Evolutionary conservation across 768 basidiomycete genomes (phyloP).

Genomic region (Lyophyllum atratum): DNA sequence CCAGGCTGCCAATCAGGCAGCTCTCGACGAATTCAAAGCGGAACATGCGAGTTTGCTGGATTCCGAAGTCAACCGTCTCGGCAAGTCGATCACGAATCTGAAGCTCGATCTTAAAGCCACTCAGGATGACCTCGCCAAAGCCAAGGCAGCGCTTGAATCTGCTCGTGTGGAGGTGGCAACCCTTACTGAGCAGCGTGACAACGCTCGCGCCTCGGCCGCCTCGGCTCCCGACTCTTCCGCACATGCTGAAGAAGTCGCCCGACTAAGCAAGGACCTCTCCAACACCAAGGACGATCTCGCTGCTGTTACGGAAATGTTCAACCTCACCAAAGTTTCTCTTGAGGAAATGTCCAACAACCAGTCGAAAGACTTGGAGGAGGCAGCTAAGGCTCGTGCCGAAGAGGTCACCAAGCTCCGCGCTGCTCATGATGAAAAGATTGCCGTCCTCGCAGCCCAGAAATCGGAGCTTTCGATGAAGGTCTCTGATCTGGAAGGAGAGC

Average conservation of each 20-base stretch:
- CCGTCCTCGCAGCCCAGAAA: conserved; percentile 57
- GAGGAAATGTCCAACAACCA: conserved; percentile 72
- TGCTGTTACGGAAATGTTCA: conserved; percentile 65
- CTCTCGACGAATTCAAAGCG: conserved; percentile 60
- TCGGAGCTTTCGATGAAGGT: conserved; percentile 60
- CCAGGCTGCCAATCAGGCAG: conserved; percentile 57
- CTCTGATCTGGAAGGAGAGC: conserved; percentile 79
- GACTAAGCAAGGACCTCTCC: conserved; percentile 58
- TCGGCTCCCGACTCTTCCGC: conserved; percentile 41
- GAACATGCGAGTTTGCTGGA: conserved; percentile 67
- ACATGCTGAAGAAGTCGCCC: conserved; percentile 56
- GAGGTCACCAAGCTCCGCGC: conserved; percentile 66
- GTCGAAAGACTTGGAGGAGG: conserved; percentile 72
- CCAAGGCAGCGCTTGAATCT: conserved; percentile 59
- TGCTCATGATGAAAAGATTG: conserved; percentile 62
- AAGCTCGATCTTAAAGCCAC: conserved; percentile 81
- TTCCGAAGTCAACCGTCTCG: conserved; percentile 52
- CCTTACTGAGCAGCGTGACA: conserved; percentile 66
- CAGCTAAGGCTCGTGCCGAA: conserved; percentile 66
- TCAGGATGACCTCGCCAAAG: conserved; percentile 78
- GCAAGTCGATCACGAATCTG: conserved; percentile 64
- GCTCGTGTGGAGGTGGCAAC: conserved; percentile 55
- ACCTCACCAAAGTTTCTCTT: conserved; percentile 70
- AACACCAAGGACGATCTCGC: conserved; percentile 69
- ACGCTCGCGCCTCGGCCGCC: conserved; percentile 49